Percentiles rank a stretch among this genome's conserved stretches.
These are phyloP conservation scores for Rhizopogon sp. DNA, from an alignment of 768 basidiomycete species.

Conservation along the genomic window DNA sequence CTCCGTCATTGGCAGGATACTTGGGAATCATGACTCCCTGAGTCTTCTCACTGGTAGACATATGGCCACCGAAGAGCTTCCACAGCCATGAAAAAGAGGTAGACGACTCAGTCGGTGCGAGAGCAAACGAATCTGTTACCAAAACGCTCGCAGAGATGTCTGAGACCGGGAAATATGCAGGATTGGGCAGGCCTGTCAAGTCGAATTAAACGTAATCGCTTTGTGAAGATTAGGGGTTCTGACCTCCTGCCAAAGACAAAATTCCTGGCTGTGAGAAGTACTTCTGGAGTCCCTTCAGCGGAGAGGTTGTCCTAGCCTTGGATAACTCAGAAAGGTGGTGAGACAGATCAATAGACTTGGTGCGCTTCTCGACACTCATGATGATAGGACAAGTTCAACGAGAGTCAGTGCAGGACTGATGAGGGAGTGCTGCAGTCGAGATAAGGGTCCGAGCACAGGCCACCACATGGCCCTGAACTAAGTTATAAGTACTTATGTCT, in stretches of 20 bases:
- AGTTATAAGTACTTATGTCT: not conserved
- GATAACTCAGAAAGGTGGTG: conserved; percentile 65
- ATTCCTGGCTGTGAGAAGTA: conserved; percentile 50
- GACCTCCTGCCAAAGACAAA: conserved; percentile 68
- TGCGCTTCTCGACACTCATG: conserved; percentile 30
- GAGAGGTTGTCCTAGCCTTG: conserved; percentile 43
- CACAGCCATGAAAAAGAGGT: conserved; percentile 53
- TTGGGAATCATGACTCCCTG: conserved; percentile 55
- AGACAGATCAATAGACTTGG: conserved; percentile 58
- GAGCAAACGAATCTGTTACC: conserved; percentile 43
- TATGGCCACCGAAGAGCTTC: conserved; percentile 40
- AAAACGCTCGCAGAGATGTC: conserved; percentile 52
- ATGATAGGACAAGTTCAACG: not conserved
- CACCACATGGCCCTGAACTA: not conserved
- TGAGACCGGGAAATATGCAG: conserved; percentile 68
- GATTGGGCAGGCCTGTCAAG: conserved; percentile 53
- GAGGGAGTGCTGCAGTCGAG: not conserved
- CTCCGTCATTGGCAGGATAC: conserved; percentile 38
- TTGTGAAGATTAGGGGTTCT: conserved; percentile 9
- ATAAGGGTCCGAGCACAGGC: not conserved
- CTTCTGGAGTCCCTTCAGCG: conserved; percentile 64
- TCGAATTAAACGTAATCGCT: not conserved
- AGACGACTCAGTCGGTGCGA: conserved; percentile 19
- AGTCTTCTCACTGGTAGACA: conserved; percentile 36
- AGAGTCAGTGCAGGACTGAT: not conserved